Base-by-base conservation (phyloP, 768 basidiomycete genomes). In the Porpolomopsis calyptriformis region DNA sequence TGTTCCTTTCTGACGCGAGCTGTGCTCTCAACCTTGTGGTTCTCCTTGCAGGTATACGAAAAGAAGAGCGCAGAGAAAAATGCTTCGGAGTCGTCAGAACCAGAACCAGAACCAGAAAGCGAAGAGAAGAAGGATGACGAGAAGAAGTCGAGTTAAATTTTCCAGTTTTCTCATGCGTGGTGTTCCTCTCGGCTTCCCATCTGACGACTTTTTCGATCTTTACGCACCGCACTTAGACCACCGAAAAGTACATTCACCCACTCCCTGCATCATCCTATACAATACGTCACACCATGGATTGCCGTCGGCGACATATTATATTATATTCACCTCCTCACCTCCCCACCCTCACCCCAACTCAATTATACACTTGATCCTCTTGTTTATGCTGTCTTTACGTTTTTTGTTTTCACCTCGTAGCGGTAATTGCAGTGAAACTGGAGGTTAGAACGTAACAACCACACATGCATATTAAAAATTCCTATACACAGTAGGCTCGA, bases 51-150 rank as follows among this genome's bases (percentile, higher is more conserved):
- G 72, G 80, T 89, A 11, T 92, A 93, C 62, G 89, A 92, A 76
- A 94, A 94, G 78, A 79, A 84, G 48, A 78, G 77, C 3, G 42
- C 42, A 54, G 82, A 85, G 23, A 86, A 89, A 66, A 75, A 73
- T 52, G 68, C 61, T 31, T 43, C 42, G 3, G 60, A 75, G 16
- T 68, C 74, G 46, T 72, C 69, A 49, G 67, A 62, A 40, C 57
- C 62, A 27, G 58, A 68, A 10, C 68, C 74, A 53, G 50, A 62
- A 49, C 64, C 68, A 57, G 65, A 67, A 58, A 73, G 79, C 60
- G 82, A 80, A 56, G 82, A 90, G 71, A 88, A 90, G 84, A 89
- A 89, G 70, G 83, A 31, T 31, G 7, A 7, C 29, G 14, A 91
- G 58, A 37, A 49, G 26, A 45, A 49, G 35, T 45, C 44, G 27